These are phyloP conservation scores for Jamesozyma spencerorum DNA, from an alignment of 805 yeast species.

Conservation along the genomic window DNA sequence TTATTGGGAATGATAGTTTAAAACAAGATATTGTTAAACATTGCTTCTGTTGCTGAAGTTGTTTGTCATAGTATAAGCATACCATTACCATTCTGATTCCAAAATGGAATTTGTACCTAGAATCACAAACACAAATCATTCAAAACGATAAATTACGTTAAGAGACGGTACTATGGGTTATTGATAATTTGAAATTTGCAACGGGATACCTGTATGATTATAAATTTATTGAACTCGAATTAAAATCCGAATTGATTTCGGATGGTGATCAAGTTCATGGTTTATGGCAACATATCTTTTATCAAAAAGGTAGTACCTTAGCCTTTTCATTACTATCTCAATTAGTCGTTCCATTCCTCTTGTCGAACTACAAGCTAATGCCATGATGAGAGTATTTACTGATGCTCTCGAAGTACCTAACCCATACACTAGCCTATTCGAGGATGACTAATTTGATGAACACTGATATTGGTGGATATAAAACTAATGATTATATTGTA, in stretches of 20 bases:
- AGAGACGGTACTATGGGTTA: conserved; percentile 20
- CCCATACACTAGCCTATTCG: no score
- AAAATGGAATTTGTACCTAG: conserved; percentile 18
- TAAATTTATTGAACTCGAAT: conserved; percentile 33
- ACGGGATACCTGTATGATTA: conserved; percentile 44
- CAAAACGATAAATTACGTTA: conserved; percentile 22
- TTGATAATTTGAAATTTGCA: conserved; percentile 38
- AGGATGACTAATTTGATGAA: no score
- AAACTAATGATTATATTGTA: no score
- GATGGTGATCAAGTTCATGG: conserved; percentile 27
- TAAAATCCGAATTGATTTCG: conserved; percentile 14
- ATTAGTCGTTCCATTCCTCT: conserved; percentile 50
- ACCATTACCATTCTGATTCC: conserved; percentile 2
- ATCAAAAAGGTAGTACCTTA: conserved; percentile 52
- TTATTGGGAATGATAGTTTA: conserved; percentile 37
- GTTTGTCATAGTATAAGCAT: conserved; percentile 47
- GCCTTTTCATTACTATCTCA: conserved; percentile 55
- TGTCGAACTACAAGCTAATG: conserved; percentile 55
- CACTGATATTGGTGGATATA: no score
- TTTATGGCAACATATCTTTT: conserved; percentile 51
- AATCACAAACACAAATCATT: conserved; percentile 24
- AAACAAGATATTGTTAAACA: conserved; percentile 39
- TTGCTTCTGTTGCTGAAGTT: conserved; percentile 23
- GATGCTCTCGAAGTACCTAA: no score
- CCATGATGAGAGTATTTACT: conserved; percentile 53